Conservation (phyloP, 805 yeast genomes). For the Spathaspora passalidarum region DNA sequence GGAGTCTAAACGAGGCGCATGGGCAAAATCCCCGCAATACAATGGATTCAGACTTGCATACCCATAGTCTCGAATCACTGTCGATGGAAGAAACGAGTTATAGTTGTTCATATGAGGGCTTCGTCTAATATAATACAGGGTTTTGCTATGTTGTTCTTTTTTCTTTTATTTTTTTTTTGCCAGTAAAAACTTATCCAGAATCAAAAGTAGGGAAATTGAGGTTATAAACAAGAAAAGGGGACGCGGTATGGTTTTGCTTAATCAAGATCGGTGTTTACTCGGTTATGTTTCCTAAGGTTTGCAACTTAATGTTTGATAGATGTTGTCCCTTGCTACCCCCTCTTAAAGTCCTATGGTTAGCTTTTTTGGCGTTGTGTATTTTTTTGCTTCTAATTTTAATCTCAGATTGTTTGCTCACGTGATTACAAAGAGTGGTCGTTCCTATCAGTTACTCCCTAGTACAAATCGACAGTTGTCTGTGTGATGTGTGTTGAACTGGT, state of each 20-base stretch:
- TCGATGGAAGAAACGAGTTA: background rate
- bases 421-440: no score
- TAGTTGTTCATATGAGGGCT: background rate
- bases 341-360: background rate
- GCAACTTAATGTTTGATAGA: background rate
- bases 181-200: no score
- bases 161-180: no score
- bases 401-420: background rate
- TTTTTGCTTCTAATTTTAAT: background rate
- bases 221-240: no score
- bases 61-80: conserved; percentile 70
- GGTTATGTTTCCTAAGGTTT: background rate
- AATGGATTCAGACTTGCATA: conserved; percentile 69
- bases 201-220: no score
- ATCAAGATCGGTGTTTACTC: no score
- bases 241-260: no score
- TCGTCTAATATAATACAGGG: background rate
- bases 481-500: background rate
- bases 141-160: background rate
- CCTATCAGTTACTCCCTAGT: no score
- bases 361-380: background rate
- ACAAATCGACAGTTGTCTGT: no score
- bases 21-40: conserved; percentile 50
- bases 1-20: background rate
- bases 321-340: background rate